Conservation (phyloP, 768 basidiomycete species). For the Serpula lacrymans region DNA sequence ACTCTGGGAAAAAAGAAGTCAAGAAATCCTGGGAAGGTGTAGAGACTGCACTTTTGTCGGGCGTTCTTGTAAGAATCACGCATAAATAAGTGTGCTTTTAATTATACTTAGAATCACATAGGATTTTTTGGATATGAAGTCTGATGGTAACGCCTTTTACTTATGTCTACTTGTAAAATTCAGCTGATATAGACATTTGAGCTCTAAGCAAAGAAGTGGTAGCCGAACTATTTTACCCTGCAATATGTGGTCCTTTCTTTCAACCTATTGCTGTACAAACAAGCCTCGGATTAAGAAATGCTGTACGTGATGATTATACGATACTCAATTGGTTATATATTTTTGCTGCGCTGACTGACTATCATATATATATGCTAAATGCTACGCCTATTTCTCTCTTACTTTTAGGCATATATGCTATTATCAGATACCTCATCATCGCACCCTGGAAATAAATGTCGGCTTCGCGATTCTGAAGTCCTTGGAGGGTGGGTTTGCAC, state of each 20-base stretch:
- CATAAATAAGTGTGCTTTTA: not conserved
- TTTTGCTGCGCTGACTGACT: constrained; percentile 26
- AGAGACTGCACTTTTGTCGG: constrained; percentile 47
- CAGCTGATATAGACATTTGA: constrained; percentile 5
- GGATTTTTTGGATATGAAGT: constrained; percentile 21
- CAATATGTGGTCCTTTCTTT: constrained; percentile 38
- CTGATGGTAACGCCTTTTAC: constrained; percentile 13
- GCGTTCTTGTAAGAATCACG: constrained; percentile 39
- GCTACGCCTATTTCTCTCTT: constrained; percentile 17
- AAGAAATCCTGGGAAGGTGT: constrained; percentile 42
- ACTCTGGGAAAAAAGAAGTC: constrained; percentile 15
- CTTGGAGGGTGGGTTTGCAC: constrained; percentile 47
- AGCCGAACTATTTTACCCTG: constrained; percentile 25
- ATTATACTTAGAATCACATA: constrained; percentile 14
- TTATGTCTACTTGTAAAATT: not conserved
- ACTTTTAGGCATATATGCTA: constrained; percentile 47
- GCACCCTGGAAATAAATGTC: constrained; percentile 40
- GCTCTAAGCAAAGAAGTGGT: constrained; percentile 19
- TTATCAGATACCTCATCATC: constrained; percentile 45
- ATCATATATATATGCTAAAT: not conserved
- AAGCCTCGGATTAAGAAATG: constrained; percentile 20
- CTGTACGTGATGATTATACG: constrained; percentile 14
- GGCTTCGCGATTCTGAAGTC: constrained; percentile 39
- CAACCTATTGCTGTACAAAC: constrained; percentile 16
- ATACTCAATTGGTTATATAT: constrained; percentile 17